Evolutionary conservation across 2,329 filamentous ascomycete species (phyloP).

Genomic region (Lasiodiplodia theobromae): DNA sequence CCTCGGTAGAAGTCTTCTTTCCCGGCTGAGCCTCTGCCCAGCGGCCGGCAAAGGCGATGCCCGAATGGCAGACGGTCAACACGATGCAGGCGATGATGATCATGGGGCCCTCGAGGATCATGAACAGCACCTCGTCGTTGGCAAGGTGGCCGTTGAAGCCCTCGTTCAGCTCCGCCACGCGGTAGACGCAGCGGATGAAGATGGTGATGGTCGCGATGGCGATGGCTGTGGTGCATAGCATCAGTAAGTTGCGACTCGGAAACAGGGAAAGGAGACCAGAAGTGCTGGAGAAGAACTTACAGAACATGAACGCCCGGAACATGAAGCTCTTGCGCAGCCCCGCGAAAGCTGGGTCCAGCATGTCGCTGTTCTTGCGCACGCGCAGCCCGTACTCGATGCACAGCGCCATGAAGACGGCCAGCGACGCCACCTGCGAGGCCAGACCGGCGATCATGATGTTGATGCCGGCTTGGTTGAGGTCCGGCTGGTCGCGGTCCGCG

Average conservation of each 20-base stretch:
- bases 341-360: background rate
- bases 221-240: constrained; percentile 34
- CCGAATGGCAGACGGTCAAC: constrained; percentile 58
- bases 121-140: constrained; percentile 57
- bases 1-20: background rate
- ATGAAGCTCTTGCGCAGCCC: background rate
- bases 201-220: constrained; percentile 53
- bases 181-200: constrained; percentile 57
- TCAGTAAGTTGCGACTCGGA: background rate
- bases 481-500: constrained; percentile 50
- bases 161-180: constrained; percentile 56
- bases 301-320: constrained; percentile 6
- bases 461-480: constrained; percentile 51
- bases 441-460: constrained; percentile 66
- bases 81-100: constrained; percentile 54
- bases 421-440: constrained; percentile 62
- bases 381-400: constrained; percentile 46
- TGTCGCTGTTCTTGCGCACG: background rate
- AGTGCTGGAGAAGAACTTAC: background rate
- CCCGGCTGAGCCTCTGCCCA: constrained; percentile 4
- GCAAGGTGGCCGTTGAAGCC: constrained; percentile 56
- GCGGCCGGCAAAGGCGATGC: constrained; percentile 7
- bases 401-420: constrained; percentile 56
- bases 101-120: constrained; percentile 62
- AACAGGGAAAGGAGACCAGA: background rate